These are phyloP conservation scores for Nemophila menziesii DNA, from an alignment of 257 asterid species.

Conservation along the genomic window DNA sequence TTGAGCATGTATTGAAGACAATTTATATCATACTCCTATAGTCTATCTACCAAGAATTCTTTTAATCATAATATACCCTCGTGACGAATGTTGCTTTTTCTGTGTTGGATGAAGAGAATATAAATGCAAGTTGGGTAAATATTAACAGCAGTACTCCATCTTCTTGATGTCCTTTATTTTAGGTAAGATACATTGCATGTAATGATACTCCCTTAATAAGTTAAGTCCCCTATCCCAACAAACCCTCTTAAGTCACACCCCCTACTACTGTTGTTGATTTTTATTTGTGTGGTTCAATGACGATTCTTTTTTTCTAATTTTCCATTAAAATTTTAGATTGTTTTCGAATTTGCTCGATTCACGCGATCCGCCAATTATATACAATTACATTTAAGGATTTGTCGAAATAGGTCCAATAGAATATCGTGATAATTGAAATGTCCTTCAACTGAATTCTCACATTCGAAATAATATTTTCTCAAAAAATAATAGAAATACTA, in stretches of 20 bases:
- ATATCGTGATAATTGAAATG: no score
- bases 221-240: not conserved
- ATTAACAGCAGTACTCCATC: not conserved
- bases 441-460: no score
- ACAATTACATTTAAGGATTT: no score
- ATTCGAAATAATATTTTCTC: no score
- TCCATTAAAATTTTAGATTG: not conserved
- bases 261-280: not conserved
- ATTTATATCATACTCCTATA: no score
- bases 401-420: no score
- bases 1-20: no score
- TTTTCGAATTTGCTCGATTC: no score
- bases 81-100: no score
- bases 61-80: not conserved
- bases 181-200: constrained; percentile 22
- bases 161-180: constrained; percentile 4
- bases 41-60: no score
- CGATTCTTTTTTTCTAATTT: not conserved
- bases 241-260: not conserved
- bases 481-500: no score
- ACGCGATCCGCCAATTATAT: no score
- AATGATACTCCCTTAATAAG: not conserved
- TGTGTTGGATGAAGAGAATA: not conserved
- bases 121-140: constrained; percentile 11
- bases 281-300: not conserved